phyloP scores from a whole-genome alignment of 1,284 basidiomycete genomes.

The Cutaneotrichosporon sp. region DNA sequence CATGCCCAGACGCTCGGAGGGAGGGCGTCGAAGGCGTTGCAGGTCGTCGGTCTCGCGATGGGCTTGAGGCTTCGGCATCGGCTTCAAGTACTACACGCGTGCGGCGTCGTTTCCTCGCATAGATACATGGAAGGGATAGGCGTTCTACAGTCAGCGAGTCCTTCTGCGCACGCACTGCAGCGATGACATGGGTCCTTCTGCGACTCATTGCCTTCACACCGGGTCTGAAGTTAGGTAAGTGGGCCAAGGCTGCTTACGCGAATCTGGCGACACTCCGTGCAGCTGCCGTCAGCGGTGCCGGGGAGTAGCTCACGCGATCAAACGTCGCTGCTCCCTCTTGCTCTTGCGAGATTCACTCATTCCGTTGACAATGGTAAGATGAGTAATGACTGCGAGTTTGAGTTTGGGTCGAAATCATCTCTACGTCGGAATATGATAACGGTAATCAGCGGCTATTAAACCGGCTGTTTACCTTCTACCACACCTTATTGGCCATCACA shows the following conservation, averaged over 20 bases:
- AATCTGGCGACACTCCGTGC: conserved; percentile 7
- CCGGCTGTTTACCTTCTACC: background rate
- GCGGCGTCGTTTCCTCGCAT: conserved; percentile 4
- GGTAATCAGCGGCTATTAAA: background rate
- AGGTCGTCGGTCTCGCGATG: background rate
- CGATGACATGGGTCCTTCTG: conserved; percentile 10
- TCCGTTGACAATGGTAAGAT: background rate
- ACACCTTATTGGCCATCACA: background rate
- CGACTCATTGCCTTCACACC: conserved; percentile 7
- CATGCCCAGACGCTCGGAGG: no score
- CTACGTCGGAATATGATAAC: background rate
- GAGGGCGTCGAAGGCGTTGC: background rate
- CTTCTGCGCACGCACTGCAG: background rate
- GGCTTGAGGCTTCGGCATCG: background rate
- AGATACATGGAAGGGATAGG: background rate
- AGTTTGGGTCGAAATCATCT: background rate
- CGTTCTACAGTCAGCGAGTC: background rate
- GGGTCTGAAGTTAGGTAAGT: background rate
- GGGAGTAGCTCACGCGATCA: background rate
- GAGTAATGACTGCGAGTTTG: background rate
- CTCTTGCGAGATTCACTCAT: background rate
- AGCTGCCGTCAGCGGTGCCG: background rate
- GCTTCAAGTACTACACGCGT: background rate
- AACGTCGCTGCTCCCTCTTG: background rate
- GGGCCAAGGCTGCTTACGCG: background rate